These are phyloP conservation scores for Neurospora sp. DNA, from an alignment of 2,329 filamentous ascomycete species.

Conservation along the genomic window DNA sequence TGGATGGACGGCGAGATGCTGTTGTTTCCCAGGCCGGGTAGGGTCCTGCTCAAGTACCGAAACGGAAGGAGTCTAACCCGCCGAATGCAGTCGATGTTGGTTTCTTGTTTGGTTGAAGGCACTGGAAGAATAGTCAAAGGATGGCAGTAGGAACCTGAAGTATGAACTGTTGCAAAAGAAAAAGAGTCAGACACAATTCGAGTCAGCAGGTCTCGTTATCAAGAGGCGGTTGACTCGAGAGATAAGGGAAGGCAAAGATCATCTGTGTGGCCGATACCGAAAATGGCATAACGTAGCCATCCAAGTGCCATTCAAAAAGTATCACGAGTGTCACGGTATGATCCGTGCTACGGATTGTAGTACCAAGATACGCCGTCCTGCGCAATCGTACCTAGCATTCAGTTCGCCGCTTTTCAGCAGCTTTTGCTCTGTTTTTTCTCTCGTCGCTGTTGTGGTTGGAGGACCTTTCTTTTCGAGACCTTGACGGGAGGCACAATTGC, in stretches of 20 bases:
- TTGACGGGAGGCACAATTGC: not conserved
- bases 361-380: not conserved
- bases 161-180: not conserved
- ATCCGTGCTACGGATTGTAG: not conserved
- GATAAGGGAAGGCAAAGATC: conserved; percentile 4
- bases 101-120: not conserved
- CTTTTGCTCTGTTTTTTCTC: not conserved
- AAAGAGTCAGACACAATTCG: not conserved
- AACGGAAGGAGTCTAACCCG: not conserved
- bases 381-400: not conserved
- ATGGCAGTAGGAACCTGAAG: not conserved
- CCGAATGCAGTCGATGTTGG: not conserved
- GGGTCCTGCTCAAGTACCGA: not conserved
- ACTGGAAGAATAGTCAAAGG: not conserved
- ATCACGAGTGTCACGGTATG: not conserved
- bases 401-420: not conserved
- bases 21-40: not conserved
- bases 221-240: not conserved
- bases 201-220: conserved; percentile 11
- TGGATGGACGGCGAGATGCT: not conserved
- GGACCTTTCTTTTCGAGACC: not conserved
- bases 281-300: conserved; percentile 1
- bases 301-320: not conserved
- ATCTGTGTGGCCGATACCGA: not conserved
- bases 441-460: not conserved